phyloP scores from a whole-genome alignment of 2,329 filamentous ascomycete genomes.

The Aspergillus nomiae region DNA sequence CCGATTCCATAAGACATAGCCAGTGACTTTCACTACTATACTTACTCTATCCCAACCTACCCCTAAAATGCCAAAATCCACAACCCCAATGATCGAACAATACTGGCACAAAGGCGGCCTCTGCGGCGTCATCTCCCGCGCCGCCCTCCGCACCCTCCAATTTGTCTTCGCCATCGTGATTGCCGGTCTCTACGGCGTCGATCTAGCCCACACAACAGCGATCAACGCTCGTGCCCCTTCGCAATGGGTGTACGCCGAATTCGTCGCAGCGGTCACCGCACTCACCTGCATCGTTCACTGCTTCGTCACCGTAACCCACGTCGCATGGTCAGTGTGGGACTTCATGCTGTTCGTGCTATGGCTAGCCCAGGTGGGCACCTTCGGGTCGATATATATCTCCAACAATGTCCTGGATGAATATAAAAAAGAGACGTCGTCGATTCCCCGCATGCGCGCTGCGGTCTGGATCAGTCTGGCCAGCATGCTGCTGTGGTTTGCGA shows the following conservation, averaged over 20 bases:
- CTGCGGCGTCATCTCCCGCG: conserved; percentile 8
- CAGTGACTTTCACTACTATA: neutral
- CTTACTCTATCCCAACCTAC: neutral
- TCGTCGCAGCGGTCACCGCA: conserved; percentile 15
- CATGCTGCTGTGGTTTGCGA: neutral
- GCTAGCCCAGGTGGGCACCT: neutral
- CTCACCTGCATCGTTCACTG: conserved; percentile 17
- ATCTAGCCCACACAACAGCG: conserved; percentile 19
- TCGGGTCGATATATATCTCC: neutral
- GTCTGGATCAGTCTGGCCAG: neutral
- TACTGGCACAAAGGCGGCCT: conserved; percentile 18
- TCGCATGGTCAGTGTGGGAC: neutral
- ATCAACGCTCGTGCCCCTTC: conserved; percentile 8
- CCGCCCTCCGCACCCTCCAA: conserved; percentile 19
- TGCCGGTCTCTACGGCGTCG: conserved; percentile 21
- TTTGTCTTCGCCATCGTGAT: conserved; percentile 19
- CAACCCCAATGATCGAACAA: neutral
- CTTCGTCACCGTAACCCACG: conserved; percentile 2
- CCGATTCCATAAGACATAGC: neutral
- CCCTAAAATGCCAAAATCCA: neutral
- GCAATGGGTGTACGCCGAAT: conserved; percentile 23
- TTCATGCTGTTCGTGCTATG: neutral
- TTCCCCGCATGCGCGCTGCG: neutral
- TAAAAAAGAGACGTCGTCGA: neutral
- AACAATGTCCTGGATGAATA: neutral